Evolutionary conservation across 768 basidiomycete genomes (phyloP).

Genomic region (Termitomyces sp.): DNA sequence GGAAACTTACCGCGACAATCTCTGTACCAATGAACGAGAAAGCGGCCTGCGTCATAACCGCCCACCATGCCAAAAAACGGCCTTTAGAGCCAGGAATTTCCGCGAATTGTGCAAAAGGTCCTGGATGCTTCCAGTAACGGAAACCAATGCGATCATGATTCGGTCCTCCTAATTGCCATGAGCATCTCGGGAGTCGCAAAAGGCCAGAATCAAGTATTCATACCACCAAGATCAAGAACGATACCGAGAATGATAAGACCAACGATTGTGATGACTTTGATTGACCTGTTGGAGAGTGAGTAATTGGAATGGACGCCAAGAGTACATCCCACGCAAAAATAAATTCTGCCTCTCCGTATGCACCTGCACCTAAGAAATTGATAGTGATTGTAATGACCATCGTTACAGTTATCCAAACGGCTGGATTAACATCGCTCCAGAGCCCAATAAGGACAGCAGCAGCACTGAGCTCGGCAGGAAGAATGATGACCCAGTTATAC

Average conservation of each 20-base stretch:
- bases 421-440: constrained; percentile 65
- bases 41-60: constrained; percentile 76
- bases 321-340: constrained; percentile 66
- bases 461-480: constrained; percentile 74
- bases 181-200: neutral
- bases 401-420: constrained; percentile 79
- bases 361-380: constrained; percentile 74
- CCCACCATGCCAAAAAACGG: constrained; percentile 64
- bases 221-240: constrained; percentile 78
- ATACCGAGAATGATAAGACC: constrained; percentile 70
- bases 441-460: constrained; percentile 75
- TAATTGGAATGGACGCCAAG: constrained; percentile 15
- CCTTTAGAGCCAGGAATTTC: constrained; percentile 68
- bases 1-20: constrained; percentile 76
- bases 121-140: constrained; percentile 86
- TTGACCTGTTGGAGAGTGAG: constrained; percentile 44
- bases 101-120: constrained; percentile 77
- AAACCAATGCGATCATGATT: constrained; percentile 72
- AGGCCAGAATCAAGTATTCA: no score
- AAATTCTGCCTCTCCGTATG: constrained; percentile 86
- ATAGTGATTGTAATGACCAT: constrained; percentile 74
- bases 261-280: constrained; percentile 86
- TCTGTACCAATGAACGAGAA: constrained; percentile 95
- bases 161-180: constrained; percentile 63
- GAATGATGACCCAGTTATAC: constrained; percentile 64